A percentile compares a stretch with the other conserved stretches of the same genome.
These are phyloP conservation scores for Helianthus annuus DNA, from an alignment of 129 eudicot species.

Conservation along the genomic window DNA sequence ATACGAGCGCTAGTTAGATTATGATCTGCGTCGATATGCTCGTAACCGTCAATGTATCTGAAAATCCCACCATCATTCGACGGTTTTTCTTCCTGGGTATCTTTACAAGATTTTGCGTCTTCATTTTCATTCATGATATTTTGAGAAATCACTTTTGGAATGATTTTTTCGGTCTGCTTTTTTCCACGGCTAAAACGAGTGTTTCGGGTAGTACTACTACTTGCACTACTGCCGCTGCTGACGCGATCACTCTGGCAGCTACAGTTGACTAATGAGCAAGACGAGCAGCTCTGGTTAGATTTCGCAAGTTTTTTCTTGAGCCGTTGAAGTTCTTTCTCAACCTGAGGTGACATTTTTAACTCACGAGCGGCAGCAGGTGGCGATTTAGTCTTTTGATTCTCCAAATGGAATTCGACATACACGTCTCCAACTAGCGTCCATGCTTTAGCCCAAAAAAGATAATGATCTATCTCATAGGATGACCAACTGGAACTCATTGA, in stretches of 20 bases:
- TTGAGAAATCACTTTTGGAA: constrained; percentile 33
- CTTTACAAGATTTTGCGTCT: constrained; percentile 27
- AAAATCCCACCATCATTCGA: constrained; percentile 76
- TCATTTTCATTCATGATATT: constrained; percentile 23
- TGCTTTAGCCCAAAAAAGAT: constrained; percentile 91
- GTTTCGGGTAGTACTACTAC: constrained; percentile 71
- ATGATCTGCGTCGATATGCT: constrained; percentile 54
- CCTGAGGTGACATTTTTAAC: constrained; percentile 79
- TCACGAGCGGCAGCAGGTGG: constrained; percentile 44
- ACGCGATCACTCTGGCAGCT: constrained; percentile 97
- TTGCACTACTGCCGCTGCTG: constrained; percentile 93
- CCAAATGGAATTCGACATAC: constrained; percentile 64
- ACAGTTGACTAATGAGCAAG: constrained; percentile 86
- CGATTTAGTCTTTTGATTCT: constrained; percentile 45
- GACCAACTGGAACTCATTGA: constrained; percentile 62
- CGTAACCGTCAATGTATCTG: constrained; percentile 55
- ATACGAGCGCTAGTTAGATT: constrained; percentile 58
- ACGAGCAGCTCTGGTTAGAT: constrained; percentile 65
- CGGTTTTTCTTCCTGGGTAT: constrained; percentile 26
- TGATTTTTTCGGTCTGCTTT: constrained; percentile 55
- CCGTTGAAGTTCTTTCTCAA: constrained; percentile 79
- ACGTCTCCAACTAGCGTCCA: constrained; percentile 96
- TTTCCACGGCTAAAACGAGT: constrained; percentile 40
- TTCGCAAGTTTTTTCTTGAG: constrained; percentile 88
- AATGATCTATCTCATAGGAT: constrained; percentile 37